Conservation (phyloP, 371 early-diverging fungal species). For the Phascolomyces articulosus region DNA sequence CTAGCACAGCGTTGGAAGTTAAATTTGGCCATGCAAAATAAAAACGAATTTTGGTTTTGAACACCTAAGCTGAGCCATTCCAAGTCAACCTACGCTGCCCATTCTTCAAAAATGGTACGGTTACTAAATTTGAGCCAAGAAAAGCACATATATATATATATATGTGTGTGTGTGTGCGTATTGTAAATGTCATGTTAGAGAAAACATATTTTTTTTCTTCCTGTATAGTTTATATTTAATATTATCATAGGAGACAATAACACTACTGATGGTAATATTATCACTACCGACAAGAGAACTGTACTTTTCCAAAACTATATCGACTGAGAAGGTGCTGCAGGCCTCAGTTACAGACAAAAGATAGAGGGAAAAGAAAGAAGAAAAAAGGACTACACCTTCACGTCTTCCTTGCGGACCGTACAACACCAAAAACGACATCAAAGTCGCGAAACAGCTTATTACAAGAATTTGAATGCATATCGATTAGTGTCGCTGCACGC, state of each 20-base stretch:
- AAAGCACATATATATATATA: too few relatives aligned
- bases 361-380: neutral
- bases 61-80: too few relatives aligned
- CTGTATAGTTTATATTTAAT: neutral
- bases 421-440: neutral
- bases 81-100: too few relatives aligned
- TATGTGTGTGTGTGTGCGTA: too few relatives aligned
- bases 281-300: neutral
- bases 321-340: neutral
- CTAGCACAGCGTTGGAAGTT: too few relatives aligned
- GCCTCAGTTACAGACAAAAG: neutral
- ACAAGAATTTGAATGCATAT: neutral
- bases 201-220: too few relatives aligned
- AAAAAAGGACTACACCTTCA: neutral
- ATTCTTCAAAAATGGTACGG: too few relatives aligned
- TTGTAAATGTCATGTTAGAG: too few relatives aligned
- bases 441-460: neutral
- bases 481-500: neutral
- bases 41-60: too few relatives aligned
- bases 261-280: neutral
- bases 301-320: neutral
- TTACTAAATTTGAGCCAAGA: too few relatives aligned
- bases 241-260: neutral
- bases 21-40: too few relatives aligned
- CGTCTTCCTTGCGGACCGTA: neutral